Base-by-base conservation (phyloP, 2,329 filamentous ascomycete genomes). In the Hypoxylon sp. region DNA sequence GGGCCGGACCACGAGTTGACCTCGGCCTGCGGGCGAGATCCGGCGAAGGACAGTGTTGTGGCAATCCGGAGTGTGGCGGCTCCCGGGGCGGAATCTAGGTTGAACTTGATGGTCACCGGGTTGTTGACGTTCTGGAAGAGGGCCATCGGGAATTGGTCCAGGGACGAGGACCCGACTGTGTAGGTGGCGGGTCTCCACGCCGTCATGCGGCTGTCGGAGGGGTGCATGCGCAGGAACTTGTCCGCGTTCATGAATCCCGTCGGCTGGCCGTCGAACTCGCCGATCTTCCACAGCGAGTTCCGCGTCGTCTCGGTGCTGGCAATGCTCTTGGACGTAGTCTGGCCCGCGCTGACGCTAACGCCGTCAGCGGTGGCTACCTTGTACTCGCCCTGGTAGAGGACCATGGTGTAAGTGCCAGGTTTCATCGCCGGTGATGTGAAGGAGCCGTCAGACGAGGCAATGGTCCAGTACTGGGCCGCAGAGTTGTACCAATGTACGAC, bases 391-490 rank as follows among this genome's bases (percentile, higher is more conserved):
- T 85, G 82, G 70, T 87, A 87, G 17, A 89, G 79, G 3, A 86
- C 81, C 79, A 88, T 87, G n/a, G 83, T 88, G 73, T 89, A 89
- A 0, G 83, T 87, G 24, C 87, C 86, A 0, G 86, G 83, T 66
- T 86, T 87, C 86, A 89, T 89, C 53, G 80, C 75, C 0, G 86
- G 87, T 0, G 85, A 88, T 2, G 80, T 87, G 72, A 87, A 90
- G 10, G 75, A 76, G 8, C 86, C 85, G 40, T 72, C 75, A 18
- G 79, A 79, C 7, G 77, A 77, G 17, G 84, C 81, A 56, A 83
- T 83, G 4, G 79, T 74, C 86, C 87, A 90, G 77, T 89, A 89
- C 68, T 89, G 87, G 0, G 84, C 83, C 4, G 76, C 76, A 24
- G 70, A 69, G 71, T 89, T 89, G 73, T 82, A 84, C 87, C 86